Evolutionary conservation across 176 grass and related monocot genomes (phyloP), one percentile per base, ranked within the genome.

Genomic region (Musa troglodytarum): DNA sequence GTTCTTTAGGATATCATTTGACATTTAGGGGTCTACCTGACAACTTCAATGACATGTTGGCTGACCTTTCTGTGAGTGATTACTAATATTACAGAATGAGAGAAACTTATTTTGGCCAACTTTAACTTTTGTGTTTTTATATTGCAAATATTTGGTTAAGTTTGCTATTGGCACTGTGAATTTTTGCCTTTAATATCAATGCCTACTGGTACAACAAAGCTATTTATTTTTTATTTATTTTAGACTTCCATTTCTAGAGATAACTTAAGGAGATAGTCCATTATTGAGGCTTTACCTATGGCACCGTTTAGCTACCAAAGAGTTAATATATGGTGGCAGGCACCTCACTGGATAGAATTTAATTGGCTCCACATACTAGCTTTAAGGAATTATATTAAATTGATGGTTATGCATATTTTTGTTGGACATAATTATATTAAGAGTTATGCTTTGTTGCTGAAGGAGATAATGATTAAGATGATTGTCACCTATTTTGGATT

Each of bases 31-130:
- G 23, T 52, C 51, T 92, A 58, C 78, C 83, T 8, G 83, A 88
- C n/a, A 82, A 72, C 62, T 61, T 77, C 28, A 59, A 68, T 52
- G 78, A 11, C 81, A 14, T 83, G 28, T 26, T 86, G 10, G 26
- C 72, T 79, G 81, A 69, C 20, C 67, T 86, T 62, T 79, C 6
- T 73, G 89, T 92, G 72, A 92, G 89, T 72, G 74, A 6, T 69
- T 62, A 84, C 21, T 69, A 50, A 50, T 14, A 69, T 50, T 52
- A 8, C 8, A 50, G 25, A 65, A 11, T 11, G 11, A 24, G 68
- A 10, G 43, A 11, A 20, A 70, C 43, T 14, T 69, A 16, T 69
- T 12, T 69, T 68, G 7, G 49, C 15, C 16, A 49, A n/a, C 50
- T 69, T 1, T 68, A 8, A 14, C 24, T 22, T 11, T 25, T 21